These are phyloP conservation scores for Nannochloris sp. DNA, from an alignment of 139 green algal genomes.

Conservation along the genomic window DNA sequence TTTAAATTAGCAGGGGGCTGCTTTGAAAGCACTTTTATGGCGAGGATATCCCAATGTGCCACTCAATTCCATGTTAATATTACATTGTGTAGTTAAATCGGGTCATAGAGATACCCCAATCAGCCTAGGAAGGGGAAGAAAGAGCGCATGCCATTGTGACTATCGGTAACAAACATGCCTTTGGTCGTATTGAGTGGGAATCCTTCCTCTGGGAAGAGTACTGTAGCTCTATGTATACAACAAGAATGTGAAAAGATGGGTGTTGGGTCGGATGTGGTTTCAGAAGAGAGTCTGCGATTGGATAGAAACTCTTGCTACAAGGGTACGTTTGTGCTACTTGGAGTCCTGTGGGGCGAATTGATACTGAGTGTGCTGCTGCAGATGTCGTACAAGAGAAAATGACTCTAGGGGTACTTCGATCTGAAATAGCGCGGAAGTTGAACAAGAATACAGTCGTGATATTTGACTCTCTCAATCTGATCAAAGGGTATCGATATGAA, in stretches of 20 bases:
- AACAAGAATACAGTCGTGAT: slow-evolving; percentile 47
- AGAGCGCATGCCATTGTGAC: too few relatives aligned
- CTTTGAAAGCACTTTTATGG: too few relatives aligned
- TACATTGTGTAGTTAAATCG: too few relatives aligned
- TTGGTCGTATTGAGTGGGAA: slow-evolving; percentile 78
- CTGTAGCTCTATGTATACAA: slow-evolving; percentile 34
- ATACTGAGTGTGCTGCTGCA: slow-evolving; percentile 17
- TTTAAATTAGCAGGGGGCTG: too few relatives aligned
- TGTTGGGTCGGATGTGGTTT: slow-evolving; percentile 48
- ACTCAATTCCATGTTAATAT: too few relatives aligned
- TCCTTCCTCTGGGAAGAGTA: slow-evolving; percentile 76
- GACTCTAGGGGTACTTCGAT: slow-evolving; percentile 57
- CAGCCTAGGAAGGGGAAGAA: too few relatives aligned
- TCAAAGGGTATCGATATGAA: slow-evolving; percentile 87
- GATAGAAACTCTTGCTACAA: slow-evolving; percentile 56
- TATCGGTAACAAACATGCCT: slow-evolving; percentile 33
- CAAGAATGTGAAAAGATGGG: slow-evolving; percentile 23
- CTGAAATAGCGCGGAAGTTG: slow-evolving; percentile 53
- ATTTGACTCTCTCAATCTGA: slow-evolving; percentile 88
- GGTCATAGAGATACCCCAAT: too few relatives aligned
- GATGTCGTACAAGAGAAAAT: slow-evolving; percentile 70
- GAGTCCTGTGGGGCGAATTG: not conserved
- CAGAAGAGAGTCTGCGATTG: slow-evolving; percentile 63
- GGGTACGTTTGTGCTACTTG: slow-evolving; percentile 23
- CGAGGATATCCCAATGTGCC: too few relatives aligned